Conservation (phyloP, 441 rosid genomes). For the Arabidopsis lyrata region DNA sequence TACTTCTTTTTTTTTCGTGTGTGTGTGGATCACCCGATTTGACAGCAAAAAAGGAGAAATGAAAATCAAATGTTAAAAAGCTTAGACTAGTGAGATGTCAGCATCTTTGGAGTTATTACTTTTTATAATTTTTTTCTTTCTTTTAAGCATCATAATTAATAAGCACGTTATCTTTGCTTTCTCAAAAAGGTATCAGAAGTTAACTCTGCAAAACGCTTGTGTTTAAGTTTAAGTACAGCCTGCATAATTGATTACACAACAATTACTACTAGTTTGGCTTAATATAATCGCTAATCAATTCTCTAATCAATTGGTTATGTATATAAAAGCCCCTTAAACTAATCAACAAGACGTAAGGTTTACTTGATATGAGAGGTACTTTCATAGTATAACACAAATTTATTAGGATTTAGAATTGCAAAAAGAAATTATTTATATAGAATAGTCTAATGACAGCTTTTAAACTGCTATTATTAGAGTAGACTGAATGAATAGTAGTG, state of each 20-base stretch:
- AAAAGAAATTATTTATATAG: neutral
- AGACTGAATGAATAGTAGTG: neutral
- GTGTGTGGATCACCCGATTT: constrained; percentile 30
- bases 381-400: neutral
- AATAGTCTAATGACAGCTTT: constrained; percentile 28
- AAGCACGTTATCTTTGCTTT: constrained; percentile 57
- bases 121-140: neutral
- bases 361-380: constrained; percentile 13
- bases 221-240: constrained; percentile 39
- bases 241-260: constrained; percentile 40
- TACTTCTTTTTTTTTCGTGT: neutral
- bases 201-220: constrained; percentile 32
- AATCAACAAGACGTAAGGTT: constrained; percentile 16
- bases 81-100: constrained; percentile 37
- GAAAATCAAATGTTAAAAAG: constrained; percentile 41
- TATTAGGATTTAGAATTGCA: neutral
- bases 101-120: constrained; percentile 28
- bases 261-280: constrained; percentile 1
- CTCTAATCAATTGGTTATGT: constrained; percentile 33
- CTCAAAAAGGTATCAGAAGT: constrained; percentile 44
- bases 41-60: constrained; percentile 41
- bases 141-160: constrained; percentile 41
- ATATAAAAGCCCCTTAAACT: neutral
- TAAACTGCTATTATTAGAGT: constrained; percentile 18
- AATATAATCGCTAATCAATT: constrained; percentile 24